These are phyloP conservation scores for Microsporum canis DNA, from an alignment of 2,329 filamentous ascomycete genomes.

Conservation along the genomic window DNA sequence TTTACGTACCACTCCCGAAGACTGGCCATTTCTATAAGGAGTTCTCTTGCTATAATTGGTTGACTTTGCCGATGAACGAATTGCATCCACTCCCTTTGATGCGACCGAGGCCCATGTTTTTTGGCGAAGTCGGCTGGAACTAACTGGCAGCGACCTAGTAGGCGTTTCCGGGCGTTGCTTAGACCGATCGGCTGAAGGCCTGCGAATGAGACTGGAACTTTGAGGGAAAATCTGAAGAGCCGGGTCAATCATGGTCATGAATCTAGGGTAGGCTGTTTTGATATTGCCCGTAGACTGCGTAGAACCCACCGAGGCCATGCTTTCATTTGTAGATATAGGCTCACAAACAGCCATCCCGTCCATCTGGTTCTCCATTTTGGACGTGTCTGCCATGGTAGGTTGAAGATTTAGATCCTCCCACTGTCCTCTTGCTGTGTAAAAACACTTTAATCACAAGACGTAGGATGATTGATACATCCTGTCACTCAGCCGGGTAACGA, in stretches of 20 bases:
- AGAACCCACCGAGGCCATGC: background rate
- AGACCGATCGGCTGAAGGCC: background rate
- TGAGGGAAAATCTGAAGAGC: background rate
- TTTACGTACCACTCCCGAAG: background rate
- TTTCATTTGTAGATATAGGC: background rate
- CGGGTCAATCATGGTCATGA: background rate
- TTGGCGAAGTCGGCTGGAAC: slow-evolving; percentile 3
- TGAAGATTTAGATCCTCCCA: background rate
- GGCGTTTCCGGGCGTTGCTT: slow-evolving; percentile 7
- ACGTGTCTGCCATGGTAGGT: background rate
- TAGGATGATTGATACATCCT: background rate
- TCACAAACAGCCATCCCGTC: background rate
- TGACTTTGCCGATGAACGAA: slow-evolving; percentile 8
- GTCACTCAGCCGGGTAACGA: background rate
- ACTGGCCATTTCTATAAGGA: background rate
- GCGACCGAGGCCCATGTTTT: slow-evolving; percentile 12
- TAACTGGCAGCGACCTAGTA: slow-evolving; percentile 3
- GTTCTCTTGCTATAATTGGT: slow-evolving; percentile 6
- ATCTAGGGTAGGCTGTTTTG: background rate
- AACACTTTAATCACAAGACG: background rate
- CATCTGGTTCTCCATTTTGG: background rate
- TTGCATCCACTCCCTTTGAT: slow-evolving; percentile 11
- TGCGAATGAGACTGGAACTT: background rate
- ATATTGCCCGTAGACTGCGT: background rate
- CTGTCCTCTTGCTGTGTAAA: background rate